Percentiles rank a stretch among this genome's conserved stretches.
phyloP scores from a whole-genome alignment of 306 rosid genomes.

The Oemleria cerasiformis region DNA sequence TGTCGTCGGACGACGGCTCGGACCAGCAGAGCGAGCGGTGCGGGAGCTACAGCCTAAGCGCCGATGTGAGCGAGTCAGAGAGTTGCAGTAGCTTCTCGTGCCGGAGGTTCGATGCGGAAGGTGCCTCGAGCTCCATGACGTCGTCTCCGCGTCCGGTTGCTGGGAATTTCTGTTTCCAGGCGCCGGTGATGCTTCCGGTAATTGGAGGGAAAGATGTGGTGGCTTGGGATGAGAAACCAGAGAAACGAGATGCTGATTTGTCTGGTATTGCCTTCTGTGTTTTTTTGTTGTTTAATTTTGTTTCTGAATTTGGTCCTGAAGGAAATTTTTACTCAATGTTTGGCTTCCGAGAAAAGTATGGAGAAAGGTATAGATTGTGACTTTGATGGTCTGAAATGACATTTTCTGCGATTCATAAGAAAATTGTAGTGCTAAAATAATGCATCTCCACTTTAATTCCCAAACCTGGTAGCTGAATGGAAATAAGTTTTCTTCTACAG shows the following conservation, averaged over 20 bases:
- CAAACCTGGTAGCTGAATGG: neutral
- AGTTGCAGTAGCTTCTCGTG: conserved; percentile 78
- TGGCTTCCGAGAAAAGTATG: neutral
- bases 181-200: conserved; percentile 63
- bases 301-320: neutral
- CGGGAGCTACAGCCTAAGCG: conserved; percentile 86
- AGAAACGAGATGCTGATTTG: conserved; percentile 46
- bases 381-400: neutral
- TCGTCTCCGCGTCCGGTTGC: conserved; percentile 55
- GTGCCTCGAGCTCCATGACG: conserved; percentile 71
- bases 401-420: neutral
- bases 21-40: conserved; percentile 80
- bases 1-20: conserved; percentile 67
- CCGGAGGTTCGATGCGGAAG: conserved; percentile 67
- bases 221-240: conserved; percentile 63
- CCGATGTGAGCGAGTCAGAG: conserved; percentile 92
- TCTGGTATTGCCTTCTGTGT: conserved; percentile 47
- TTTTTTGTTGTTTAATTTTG: neutral
- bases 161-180: conserved; percentile 41
- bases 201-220: conserved; percentile 72
- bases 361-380: neutral
- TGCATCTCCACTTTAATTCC: neutral
- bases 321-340: neutral
- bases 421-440: neutral
- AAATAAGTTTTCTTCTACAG: neutral